Evolutionary conservation across 345 rosid species (phyloP), one percentile per base, ranked within the genome.

Genomic region (Jatropha curcas): DNA sequence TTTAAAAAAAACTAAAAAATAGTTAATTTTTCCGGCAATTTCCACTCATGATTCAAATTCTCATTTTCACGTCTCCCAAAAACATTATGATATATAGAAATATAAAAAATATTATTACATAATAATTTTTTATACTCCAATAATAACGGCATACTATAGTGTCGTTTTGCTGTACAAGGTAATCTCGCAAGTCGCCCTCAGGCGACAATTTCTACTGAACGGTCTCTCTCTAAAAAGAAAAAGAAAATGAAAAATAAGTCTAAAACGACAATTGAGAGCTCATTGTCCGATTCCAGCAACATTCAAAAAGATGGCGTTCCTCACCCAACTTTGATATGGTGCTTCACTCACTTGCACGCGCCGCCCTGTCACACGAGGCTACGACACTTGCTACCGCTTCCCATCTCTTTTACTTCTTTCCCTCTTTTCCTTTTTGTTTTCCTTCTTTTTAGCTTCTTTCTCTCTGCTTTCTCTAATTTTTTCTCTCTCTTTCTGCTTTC

Each of bases 151-250:
- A 34, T 16, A 2, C 24, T 22, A 52, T 25, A 4, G 61, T 41
- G 68, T 4, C 60, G 63, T 56, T 72, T 72, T 39, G 14, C 43
- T 30, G 28, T 30, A 16, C 25, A 25, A 62, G 31, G 7, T 9
- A 46, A 24, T 25, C 51, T 62, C 25, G 46, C 4, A 4, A 57
- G 76, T 57, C 65, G 52, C 55, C 58, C 64, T 41, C 66, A 30
- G 70, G 45, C 58, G 65, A 55, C 76, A 41, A 55, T 55, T 37
- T 19, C 57, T 65, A n/a, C 67, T 17, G 50, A 63, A 5, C 52
- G 5, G 5, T 62, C 71, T 48, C 63, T n/a, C 65, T 52, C 51
- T 8, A 34, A 16, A 20, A 31, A 33, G 2, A n/a, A 20, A 0
- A 33, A 52, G 20, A 31, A n/a, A 1, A 0, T 0, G 2, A 22